Percentiles rank a stretch among this genome's conserved stretches.
Conservation (phyloP, 2,329 filamentous ascomycete genomes). For the Pseudogymnoascus sp. region DNA sequence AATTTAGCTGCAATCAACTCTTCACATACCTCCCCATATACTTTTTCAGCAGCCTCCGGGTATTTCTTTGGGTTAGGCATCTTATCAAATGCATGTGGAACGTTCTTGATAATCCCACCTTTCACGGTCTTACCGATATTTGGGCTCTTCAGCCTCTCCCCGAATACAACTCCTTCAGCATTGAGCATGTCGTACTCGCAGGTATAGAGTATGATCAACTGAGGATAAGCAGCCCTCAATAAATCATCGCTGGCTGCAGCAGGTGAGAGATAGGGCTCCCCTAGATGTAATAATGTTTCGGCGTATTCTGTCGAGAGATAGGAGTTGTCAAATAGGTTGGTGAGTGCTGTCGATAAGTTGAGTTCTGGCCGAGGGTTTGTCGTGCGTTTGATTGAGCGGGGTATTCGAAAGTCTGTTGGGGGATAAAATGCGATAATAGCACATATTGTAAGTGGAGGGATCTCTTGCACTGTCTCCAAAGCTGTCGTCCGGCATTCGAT, state of each 20-base stretch:
- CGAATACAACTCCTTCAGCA: slow-evolving; percentile 50
- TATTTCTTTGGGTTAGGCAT: slow-evolving; percentile 48
- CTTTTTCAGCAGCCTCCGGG: slow-evolving; percentile 23
- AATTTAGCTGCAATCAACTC: slow-evolving; percentile 16
- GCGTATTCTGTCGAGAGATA: slow-evolving; percentile 48
- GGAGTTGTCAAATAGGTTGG: slow-evolving; percentile 53
- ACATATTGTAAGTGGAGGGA: slow-evolving; percentile 38
- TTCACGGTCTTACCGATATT: slow-evolving; percentile 46
- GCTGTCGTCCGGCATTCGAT: slow-evolving; percentile 23
- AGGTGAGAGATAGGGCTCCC: slow-evolving; percentile 49
- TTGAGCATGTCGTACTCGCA: slow-evolving; percentile 61
- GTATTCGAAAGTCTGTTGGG: slow-evolving; percentile 50
- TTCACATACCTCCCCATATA: slow-evolving; percentile 26
- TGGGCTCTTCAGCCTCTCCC: slow-evolving; percentile 41
- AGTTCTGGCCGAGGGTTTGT: slow-evolving; percentile 46
- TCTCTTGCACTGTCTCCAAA: slow-evolving; percentile 23
- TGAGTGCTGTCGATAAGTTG: slow-evolving; percentile 48
- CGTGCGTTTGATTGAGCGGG: slow-evolving; percentile 46
- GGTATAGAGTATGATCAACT: slow-evolving; percentile 48
- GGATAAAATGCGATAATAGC: slow-evolving; percentile 55
- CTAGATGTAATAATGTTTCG: slow-evolving; percentile 32
- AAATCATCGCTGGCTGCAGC: slow-evolving; percentile 45
- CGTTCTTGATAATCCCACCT: slow-evolving; percentile 49
- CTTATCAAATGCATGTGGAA: slow-evolving; percentile 60
- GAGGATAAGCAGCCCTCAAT: slow-evolving; percentile 38